Evolutionary conservation across 768 basidiomycete genomes (phyloP), one percentile per base, ranked within the genome.

Genomic region (Leccinum fibrillosum): DNA sequence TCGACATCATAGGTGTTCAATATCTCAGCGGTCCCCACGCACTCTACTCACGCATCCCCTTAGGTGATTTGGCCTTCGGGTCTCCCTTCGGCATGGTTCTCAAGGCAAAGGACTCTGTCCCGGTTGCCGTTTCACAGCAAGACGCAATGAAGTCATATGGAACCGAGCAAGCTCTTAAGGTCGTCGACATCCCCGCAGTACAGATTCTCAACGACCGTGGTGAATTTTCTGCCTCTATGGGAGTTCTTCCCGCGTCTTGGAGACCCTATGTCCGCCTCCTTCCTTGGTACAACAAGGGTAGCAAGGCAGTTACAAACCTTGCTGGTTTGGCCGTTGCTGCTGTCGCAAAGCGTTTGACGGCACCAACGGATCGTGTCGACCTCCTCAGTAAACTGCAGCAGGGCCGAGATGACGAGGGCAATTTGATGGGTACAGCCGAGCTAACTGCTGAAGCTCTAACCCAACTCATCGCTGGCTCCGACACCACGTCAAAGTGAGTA

Each of bases 401-500:
- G 42, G 91, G 86, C 6, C 82, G 84, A 62, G 94, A 96, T 66
- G 83, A 86, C 49, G 76, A 81, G 26, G 94, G 94, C 15, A 84
- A 92, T 4, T 84, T 80, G 1, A 88, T 97, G 88, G 85, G 88
- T 0, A 78, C 80, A 26, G 85, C 84, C 63, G 94, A 96, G 68
- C 74, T 97, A 56, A 96, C 92, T 1, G 93, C 93, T 0, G 94
- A 97, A 75, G 88, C 89, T 48, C 73, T 91, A 19, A 93, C 92
- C 1, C 83, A 93, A 50, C 80, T 94, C 17, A 93, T 94, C 62
- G 92, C 92, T 6, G 93, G 93, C 1, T 90, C 88, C 4, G 94
- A 97, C 66, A 97, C 94, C 1, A 96, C 94, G 0, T 94, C 93
- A 49, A 97, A 96, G 90, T 92, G 63, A 59, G 86, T 45, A 37